Evolutionary conservation across 345 rosid genomes (phyloP).

Genomic region (Sisymbrium altissimum): DNA sequence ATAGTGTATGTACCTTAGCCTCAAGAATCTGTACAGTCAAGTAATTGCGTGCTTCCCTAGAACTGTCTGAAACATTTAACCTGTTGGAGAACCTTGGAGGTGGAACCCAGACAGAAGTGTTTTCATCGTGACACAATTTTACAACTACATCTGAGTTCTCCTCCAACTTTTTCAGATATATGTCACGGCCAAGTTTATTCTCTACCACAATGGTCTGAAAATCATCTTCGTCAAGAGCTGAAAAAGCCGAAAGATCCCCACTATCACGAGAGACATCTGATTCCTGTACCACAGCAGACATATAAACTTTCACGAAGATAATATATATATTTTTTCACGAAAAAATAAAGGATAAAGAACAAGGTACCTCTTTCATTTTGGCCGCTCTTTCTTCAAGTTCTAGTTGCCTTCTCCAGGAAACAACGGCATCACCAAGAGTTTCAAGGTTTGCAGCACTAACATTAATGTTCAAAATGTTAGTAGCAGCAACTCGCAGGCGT

Average conservation of each 20-base stretch:
- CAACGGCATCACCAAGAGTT: conserved; percentile 61
- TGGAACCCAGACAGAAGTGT: conserved; percentile 76
- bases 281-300: conserved; percentile 45
- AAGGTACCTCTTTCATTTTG: conserved; percentile 65
- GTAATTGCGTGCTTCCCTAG: conserved; percentile 68
- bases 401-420: conserved; percentile 90
- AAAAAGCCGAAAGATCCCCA: conserved; percentile 61
- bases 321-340: background rate
- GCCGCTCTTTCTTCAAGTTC: conserved; percentile 86
- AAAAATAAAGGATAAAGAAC: conserved; percentile 4
- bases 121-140: conserved; percentile 56
- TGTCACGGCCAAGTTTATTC: conserved; percentile 85
- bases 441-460: conserved; percentile 87
- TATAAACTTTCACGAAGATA: background rate
- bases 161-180: conserved; percentile 73
- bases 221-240: conserved; percentile 97
- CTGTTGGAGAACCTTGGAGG: conserved; percentile 93
- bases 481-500: conserved; percentile 78
- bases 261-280: conserved; percentile 41
- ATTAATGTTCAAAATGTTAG: conserved; percentile 80
- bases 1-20: conserved; percentile 58
- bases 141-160: conserved; percentile 55
- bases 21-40: conserved; percentile 74
- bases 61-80: conserved; percentile 73
- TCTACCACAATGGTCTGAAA: conserved; percentile 76